Evolutionary conservation across 2,329 filamentous ascomycete species (phyloP).

Genomic region (Cryphonectria parasitica): DNA sequence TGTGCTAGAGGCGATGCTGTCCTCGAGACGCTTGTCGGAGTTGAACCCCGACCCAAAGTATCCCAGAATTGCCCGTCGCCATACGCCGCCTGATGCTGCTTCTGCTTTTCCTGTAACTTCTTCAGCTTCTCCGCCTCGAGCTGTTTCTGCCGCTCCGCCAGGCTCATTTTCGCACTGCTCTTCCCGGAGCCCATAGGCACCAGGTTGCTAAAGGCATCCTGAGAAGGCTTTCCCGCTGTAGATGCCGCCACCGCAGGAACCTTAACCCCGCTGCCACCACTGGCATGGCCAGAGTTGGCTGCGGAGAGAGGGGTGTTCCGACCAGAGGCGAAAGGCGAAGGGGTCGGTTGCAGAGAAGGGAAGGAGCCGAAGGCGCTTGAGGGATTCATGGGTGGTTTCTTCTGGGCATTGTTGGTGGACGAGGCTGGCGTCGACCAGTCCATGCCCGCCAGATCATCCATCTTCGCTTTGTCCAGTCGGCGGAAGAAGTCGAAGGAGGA

Average conservation of each 20-base stretch:
- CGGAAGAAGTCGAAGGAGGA: not conserved
- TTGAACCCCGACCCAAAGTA: slow-evolving; percentile 59
- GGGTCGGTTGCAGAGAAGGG: slow-evolving; percentile 57
- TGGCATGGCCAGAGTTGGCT: slow-evolving; percentile 50
- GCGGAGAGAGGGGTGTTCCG: slow-evolving; percentile 60
- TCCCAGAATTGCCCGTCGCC: slow-evolving; percentile 80
- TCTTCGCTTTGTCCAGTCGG: slow-evolving; percentile 39
- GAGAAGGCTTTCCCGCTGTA: slow-evolving; percentile 51
- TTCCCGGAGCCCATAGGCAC: slow-evolving; percentile 67
- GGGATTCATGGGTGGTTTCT: slow-evolving; percentile 50
- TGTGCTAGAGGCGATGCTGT: slow-evolving; percentile 48
- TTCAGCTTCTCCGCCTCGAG: slow-evolving; percentile 67
- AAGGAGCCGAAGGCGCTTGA: slow-evolving; percentile 48
- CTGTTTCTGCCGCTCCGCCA: slow-evolving; percentile 77
- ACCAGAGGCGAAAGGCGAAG: slow-evolving; percentile 59
- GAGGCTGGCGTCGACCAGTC: slow-evolving; percentile 56
- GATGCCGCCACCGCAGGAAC: slow-evolving; percentile 43
- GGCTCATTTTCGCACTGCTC: slow-evolving; percentile 69
- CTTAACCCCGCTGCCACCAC: slow-evolving; percentile 22
- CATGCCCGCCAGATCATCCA: slow-evolving; percentile 66
- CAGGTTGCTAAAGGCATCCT: slow-evolving; percentile 80
- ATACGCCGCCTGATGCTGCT: slow-evolving; percentile 75
- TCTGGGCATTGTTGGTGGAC: slow-evolving; percentile 37
- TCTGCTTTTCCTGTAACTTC: slow-evolving; percentile 75
- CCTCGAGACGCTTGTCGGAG: slow-evolving; percentile 48